phyloP scores from a whole-genome alignment of 192 early-diverging fungal species.

The Blastocladiella britannica region DNA sequence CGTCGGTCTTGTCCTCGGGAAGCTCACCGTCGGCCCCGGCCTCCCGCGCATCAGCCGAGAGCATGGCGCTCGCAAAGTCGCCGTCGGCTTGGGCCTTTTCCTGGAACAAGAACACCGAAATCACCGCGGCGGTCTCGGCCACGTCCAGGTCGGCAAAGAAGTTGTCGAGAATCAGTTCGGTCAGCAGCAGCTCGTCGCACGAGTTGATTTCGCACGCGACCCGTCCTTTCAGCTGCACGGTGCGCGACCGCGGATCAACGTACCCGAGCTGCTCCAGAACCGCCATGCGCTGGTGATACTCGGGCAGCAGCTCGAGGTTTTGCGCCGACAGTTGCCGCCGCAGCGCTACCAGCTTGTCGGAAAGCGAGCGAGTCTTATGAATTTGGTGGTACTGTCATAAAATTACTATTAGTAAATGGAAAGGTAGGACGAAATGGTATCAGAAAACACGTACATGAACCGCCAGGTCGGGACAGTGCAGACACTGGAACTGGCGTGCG shows the following conservation, averaged over 20 bases:
- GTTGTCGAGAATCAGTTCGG: conserved; percentile 87
- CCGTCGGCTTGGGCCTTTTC: conserved; percentile 57
- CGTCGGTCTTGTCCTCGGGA: conserved; percentile 1
- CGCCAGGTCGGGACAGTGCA: conserved; percentile 49
- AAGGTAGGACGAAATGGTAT: not conserved
- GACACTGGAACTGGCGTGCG: conserved; percentile 40
- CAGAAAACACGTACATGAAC: conserved; percentile 39
- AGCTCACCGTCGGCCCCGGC: conserved; percentile 9
- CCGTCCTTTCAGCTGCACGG: conserved; percentile 83
- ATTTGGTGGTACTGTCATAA: conserved; percentile 23
- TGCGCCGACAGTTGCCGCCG: conserved; percentile 64
- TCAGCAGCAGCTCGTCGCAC: conserved; percentile 80
- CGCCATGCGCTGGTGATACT: conserved; percentile 70
- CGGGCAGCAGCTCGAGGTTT: conserved; percentile 79
- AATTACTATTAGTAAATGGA: not conserved
- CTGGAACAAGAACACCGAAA: conserved; percentile 88
- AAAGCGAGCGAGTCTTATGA: conserved; percentile 36
- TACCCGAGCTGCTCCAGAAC: conserved; percentile 65
- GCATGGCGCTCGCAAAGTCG: conserved; percentile 38
- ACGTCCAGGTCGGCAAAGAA: conserved; percentile 70
- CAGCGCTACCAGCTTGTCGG: conserved; percentile 50
- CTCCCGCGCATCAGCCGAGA: conserved; percentile 16
- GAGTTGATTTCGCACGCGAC: conserved; percentile 97
- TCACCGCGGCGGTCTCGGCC: conserved; percentile 76
- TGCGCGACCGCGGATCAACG: conserved; percentile 37